Evolutionary conservation across 805 yeast species (phyloP), one percentile per base, ranked within the genome.

Genomic region (Lipomyces oligophaga): DNA sequence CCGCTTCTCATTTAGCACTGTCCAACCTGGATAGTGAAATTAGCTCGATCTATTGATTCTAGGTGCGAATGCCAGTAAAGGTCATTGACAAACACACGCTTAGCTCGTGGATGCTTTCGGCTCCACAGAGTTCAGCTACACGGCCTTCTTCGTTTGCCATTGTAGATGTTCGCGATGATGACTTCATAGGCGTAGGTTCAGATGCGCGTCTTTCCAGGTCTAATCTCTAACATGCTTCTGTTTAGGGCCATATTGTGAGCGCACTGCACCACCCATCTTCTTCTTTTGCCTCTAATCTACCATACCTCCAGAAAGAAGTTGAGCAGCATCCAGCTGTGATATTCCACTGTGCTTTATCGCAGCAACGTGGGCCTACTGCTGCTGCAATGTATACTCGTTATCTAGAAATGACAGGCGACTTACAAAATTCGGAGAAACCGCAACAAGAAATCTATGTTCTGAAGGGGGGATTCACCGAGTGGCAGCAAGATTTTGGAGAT

Each of bases 331-430:
- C 72, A 34, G 79, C 76, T 43, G 77, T 87, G 0, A 83, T 93
- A 0, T 93, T 90, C 67, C 96, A 93, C 63, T 90, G 98, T 65
- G 88, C 89, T 24, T 71, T 85, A 25, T 82, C 94, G 2, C 97
- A 93, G 65, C 94, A 83, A 49, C 71, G 98, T 42, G 97, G 97
- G 0, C 97, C 97, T 0, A 71, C 85, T 3, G 77, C 96, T 3
- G 88, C 97, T 0, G 67, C 80, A 65, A 71, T 70, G 58, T 83
- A 83, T 58, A 60, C 73, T 53, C 65, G 81, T 45, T 70, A 71
- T 54, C 67, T 36, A 54, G 78, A 47, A 4, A 34, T 44, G 51
- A 37, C 34, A 5, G n/a, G n/a, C n/a, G n/a, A n/a, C n/a, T n/a
- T n/a, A n/a, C 61, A 60, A 21, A 58, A 63, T 26, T 63, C 66